phyloP scores from a whole-genome alignment of 2,329 filamentous ascomycete genomes.

The Fusarium goolgardi region DNA sequence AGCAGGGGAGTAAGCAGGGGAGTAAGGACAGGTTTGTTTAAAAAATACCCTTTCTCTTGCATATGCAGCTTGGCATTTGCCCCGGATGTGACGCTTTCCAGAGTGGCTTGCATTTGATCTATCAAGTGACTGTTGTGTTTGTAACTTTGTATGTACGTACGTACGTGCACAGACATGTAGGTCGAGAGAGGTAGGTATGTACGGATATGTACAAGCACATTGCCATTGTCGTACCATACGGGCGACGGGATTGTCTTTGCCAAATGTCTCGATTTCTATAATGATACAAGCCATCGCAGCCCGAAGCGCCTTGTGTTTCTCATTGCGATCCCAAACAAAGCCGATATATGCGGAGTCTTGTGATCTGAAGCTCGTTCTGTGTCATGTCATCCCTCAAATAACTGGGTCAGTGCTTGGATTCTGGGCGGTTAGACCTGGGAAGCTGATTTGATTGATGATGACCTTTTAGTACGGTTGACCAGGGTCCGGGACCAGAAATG shows the following conservation, averaged over 20 bases:
- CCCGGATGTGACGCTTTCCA: slow-evolving; percentile 30
- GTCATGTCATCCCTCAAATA: slow-evolving; percentile 13
- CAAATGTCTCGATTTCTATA: slow-evolving; percentile 23
- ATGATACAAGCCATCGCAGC: slow-evolving; percentile 9
- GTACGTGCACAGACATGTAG: neutral
- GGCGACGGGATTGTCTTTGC: slow-evolving; percentile 14
- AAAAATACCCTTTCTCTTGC: slow-evolving; percentile 13
- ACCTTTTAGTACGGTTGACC: slow-evolving; percentile 8
- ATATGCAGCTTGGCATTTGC: slow-evolving; percentile 11
- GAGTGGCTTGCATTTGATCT: slow-evolving; percentile 39
- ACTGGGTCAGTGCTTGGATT: slow-evolving; percentile 22
- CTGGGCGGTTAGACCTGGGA: slow-evolving; percentile 26
- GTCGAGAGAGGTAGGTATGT: too few species aligned
- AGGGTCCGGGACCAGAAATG: slow-evolving; percentile 28
- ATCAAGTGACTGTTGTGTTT: slow-evolving; percentile 34
- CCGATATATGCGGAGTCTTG: slow-evolving; percentile 12
- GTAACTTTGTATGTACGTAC: too few species aligned
- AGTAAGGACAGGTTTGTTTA: slow-evolving; percentile 4
- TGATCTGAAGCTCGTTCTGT: slow-evolving; percentile 23
- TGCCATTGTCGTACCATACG: neutral
- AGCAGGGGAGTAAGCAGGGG: neutral
- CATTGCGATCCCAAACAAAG: slow-evolving; percentile 18
- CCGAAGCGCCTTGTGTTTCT: slow-evolving; percentile 39
- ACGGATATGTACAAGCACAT: neutral
- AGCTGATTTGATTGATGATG: slow-evolving; percentile 15